These are phyloP conservation scores for Blakeslea trispora DNA, from an alignment of 371 early-diverging fungal species.

Conservation along the genomic window DNA sequence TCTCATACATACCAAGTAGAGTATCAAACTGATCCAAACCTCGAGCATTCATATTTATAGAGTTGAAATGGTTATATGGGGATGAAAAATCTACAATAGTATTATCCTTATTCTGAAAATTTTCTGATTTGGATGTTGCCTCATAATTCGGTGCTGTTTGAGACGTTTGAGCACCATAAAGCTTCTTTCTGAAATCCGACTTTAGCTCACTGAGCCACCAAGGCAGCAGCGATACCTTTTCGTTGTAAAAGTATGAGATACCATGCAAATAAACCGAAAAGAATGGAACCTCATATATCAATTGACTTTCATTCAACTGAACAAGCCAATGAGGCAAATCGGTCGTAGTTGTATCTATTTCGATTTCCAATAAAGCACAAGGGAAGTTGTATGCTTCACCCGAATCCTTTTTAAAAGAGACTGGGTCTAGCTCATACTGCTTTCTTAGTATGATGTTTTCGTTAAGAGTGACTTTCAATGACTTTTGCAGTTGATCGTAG, in stretches of 20 bases:
- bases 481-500: too few species aligned
- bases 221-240: constrained; percentile 82
- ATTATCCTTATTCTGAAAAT: too few species aligned
- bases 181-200: constrained; percentile 75
- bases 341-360: constrained; percentile 72
- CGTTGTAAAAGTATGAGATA: constrained; percentile 77
- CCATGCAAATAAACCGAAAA: constrained; percentile 98
- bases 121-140: constrained; percentile 8
- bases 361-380: constrained; percentile 94
- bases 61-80: too few species aligned
- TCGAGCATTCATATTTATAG: too few species aligned
- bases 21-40: too few species aligned
- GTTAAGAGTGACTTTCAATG: too few species aligned
- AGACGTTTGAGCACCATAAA: too few species aligned
- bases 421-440: too few species aligned
- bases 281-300: constrained; percentile 94
- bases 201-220: constrained; percentile 93
- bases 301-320: constrained; percentile 75
- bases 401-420: too few species aligned
- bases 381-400: constrained; percentile 80
- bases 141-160: constrained; percentile 6
- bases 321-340: constrained; percentile 84
- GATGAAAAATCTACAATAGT: too few species aligned
- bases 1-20: too few species aligned
- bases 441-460: too few species aligned